A percentile compares a stretch with the other conserved stretches of the same genome.
Evolutionary conservation across 345 rosid species (phyloP).

Genomic region (Odontarrhena argentea): DNA sequence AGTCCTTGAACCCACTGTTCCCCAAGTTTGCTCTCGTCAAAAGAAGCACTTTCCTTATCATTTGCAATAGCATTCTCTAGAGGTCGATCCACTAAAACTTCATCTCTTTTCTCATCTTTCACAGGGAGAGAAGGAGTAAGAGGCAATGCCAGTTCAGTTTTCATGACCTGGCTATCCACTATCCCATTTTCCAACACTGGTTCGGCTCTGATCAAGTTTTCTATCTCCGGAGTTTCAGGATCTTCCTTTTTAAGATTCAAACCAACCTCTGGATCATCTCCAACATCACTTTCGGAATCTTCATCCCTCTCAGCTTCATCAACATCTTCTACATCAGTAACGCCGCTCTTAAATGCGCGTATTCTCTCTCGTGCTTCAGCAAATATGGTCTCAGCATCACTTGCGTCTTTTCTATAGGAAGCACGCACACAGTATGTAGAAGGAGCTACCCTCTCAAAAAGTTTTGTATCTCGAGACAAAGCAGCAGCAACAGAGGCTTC

Average conservation of each 20-base stretch:
- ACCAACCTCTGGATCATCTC: conserved; percentile 76
- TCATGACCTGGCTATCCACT: conserved; percentile 28
- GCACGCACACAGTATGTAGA: conserved; percentile 89
- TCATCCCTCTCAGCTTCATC: conserved; percentile 89
- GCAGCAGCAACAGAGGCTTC: conserved; percentile 97
- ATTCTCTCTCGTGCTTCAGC: conserved; percentile 80
- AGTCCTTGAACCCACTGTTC: conserved; percentile 89
- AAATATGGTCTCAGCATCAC: conserved; percentile 70
- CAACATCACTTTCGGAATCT: conserved; percentile 80
- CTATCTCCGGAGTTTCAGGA: conserved; percentile 39
- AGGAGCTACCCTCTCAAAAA: conserved; percentile 93
- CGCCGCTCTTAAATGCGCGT: conserved; percentile 59
- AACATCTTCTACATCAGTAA: conserved; percentile 71
- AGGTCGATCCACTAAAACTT: conserved; percentile 30
- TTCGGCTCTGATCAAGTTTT: conserved; percentile 25
- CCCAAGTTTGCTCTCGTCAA: conserved; percentile 69
- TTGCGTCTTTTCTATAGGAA: conserved; percentile 75
- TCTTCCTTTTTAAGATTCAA: conserved; percentile 49
- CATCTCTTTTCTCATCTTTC: conserved; percentile 33
- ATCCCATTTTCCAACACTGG: conserved; percentile 47
- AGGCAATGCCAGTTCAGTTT: conserved; percentile 44
- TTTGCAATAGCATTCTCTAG: conserved; percentile 37
- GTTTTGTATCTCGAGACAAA: conserved; percentile 86
- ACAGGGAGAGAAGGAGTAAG: conserved; percentile 41
- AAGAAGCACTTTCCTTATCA: conserved; percentile 42